Percentiles rank a stretch among this genome's conserved stretches.
Conservation (phyloP, 192 early-diverging fungal species). For the Phlyctochytrium bullatum region DNA sequence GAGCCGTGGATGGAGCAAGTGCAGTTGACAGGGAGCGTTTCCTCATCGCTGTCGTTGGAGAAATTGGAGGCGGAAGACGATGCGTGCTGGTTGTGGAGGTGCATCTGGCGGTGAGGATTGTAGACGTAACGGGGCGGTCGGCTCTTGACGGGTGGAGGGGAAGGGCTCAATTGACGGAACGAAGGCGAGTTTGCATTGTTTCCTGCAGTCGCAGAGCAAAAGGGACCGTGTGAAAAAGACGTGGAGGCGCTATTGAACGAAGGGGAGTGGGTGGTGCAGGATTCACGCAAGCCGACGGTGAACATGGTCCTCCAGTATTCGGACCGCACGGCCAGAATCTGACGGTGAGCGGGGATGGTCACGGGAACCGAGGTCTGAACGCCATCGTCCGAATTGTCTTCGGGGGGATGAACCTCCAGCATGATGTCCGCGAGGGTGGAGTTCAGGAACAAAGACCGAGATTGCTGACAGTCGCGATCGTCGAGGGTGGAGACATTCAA, state of each 20-base stretch:
- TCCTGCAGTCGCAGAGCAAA: neutral
- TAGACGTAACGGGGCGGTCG: too few species aligned
- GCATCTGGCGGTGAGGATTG: too few species aligned
- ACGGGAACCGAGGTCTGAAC: too few species aligned
- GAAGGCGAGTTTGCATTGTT: neutral
- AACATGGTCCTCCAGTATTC: constrained; percentile 44
- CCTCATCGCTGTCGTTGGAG: too few species aligned
- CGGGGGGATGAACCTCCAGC: neutral
- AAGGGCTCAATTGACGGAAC: constrained; percentile 21
- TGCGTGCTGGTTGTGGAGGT: too few species aligned
- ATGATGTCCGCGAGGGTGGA: neutral
- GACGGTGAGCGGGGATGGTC: constrained; percentile 31
- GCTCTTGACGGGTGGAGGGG: too few species aligned
- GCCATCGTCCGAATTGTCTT: neutral
- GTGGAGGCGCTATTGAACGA: neutral
- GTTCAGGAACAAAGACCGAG: neutral
- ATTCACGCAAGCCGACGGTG: constrained; percentile 25
- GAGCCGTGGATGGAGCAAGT: too few species aligned
- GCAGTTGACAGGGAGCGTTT: too few species aligned
- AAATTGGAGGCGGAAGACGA: too few species aligned
- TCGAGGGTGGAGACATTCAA: neutral
- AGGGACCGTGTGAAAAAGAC: neutral
- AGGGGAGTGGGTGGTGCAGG: too few species aligned
- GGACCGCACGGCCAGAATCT: constrained; percentile 37
- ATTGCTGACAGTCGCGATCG: neutral